These are phyloP conservation scores for Didymella pinodella DNA, from an alignment of 2,329 filamentous ascomycete genomes.

Conservation along the genomic window DNA sequence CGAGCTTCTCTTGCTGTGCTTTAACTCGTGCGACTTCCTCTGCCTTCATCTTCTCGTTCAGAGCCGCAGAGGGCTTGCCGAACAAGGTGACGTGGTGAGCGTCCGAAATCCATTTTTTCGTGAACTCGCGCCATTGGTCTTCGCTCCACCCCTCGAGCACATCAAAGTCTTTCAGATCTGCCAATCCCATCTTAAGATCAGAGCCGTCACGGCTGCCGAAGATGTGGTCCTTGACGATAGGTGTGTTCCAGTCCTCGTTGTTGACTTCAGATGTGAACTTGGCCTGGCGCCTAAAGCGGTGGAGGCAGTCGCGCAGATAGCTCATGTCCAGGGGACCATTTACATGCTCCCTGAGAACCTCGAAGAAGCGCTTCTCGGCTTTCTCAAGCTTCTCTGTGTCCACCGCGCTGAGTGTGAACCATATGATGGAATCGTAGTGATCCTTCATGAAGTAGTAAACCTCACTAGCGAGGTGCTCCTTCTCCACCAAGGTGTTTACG, in stretches of 20 bases:
- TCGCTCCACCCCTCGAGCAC: slow-evolving; percentile 81
- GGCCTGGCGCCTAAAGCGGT: slow-evolving; percentile 79
- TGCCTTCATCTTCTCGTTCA: slow-evolving; percentile 81
- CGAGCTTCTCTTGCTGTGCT: slow-evolving; percentile 79
- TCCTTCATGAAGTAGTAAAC: slow-evolving; percentile 81
- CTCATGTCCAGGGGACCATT: slow-evolving; percentile 84
- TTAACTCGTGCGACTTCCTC: slow-evolving; percentile 82
- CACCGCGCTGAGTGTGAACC: slow-evolving; percentile 85
- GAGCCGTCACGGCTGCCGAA: slow-evolving; percentile 86
- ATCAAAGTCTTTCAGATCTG: slow-evolving; percentile 64
- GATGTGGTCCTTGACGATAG: slow-evolving; percentile 90
- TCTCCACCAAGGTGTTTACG: slow-evolving; percentile 91
- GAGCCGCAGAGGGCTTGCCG: slow-evolving; percentile 80
- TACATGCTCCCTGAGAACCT: slow-evolving; percentile 81
- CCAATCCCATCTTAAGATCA: slow-evolving; percentile 52
- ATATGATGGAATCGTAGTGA: slow-evolving; percentile 82
- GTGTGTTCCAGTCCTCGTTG: slow-evolving; percentile 80
- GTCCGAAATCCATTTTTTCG: slow-evolving; percentile 84
- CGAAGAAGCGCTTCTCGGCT: slow-evolving; percentile 85
- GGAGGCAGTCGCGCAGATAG: slow-evolving; percentile 88
- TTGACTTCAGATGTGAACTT: slow-evolving; percentile 85
- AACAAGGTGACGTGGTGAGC: slow-evolving; percentile 88
- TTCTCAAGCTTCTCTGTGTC: slow-evolving; percentile 83
- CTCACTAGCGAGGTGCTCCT: slow-evolving; percentile 87
- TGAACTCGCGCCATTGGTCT: slow-evolving; percentile 80